Base-by-base conservation (phyloP, 179 eudicot species). In the Sideroxylon spinosum region DNA sequence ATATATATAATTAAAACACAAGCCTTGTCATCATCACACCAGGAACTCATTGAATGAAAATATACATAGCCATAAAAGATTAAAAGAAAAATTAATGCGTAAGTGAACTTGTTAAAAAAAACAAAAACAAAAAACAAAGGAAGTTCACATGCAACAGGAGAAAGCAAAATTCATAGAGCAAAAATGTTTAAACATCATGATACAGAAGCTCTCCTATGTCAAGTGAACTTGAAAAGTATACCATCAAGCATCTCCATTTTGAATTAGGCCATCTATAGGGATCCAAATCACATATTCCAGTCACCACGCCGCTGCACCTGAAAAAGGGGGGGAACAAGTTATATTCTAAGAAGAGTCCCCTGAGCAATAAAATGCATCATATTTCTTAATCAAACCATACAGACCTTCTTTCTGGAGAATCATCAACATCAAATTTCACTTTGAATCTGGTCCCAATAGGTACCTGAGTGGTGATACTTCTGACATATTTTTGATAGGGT, bases 331-430 rank as follows among this genome's bases (percentile, higher is more conserved):
- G 6, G 57, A 52, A 62, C 48, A 59, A 26, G 22, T 78, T 52
- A 13, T 14, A 4, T 29, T 67, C 53, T 9, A 9, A 13, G 26
- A 13, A 32, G 46, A 28, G 60, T 46, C 22, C 16, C 44, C 11
- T 32, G 56, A 50, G 52, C n/a, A 17, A 19, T 26, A 6, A 53
- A 59, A 62, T 25, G n/a, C 28, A 60, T 53, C 26, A 60, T 23
- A 12, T 37, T 29, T 46, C 25, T 77, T 19, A 11, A 55, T 46
- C 44, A 22, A 65, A 78, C 16, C 20, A 73, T 8, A 68, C 28
- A 12, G 46, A 92, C 98, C 97, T 92, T 89, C 91, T 89, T 70
- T 92, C 98, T 2, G 95, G 88, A 44, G 95, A 88, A 84, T 94
- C 98, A 73, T 94, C 97, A 73, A 87, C 79, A 73, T 89, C 89